phyloP scores from a whole-genome alignment of 2,329 filamentous ascomycete genomes.

The Cordyceps cicadae region DNA sequence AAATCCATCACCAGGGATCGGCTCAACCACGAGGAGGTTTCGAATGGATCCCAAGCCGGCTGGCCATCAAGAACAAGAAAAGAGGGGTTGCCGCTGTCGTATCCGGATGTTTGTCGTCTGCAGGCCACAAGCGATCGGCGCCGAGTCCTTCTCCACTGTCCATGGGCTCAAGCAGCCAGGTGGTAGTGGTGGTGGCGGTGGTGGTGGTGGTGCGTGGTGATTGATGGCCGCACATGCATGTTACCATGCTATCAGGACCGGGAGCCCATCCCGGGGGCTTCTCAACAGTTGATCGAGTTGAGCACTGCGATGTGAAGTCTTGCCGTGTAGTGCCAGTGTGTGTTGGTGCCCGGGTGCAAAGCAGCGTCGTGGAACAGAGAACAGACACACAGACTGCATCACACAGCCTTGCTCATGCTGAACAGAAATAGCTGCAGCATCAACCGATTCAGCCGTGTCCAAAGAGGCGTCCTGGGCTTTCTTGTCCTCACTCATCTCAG shows the following conservation, averaged over 20 bases:
- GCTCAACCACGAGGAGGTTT: no score
- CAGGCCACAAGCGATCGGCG: conserved; percentile 1
- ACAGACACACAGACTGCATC: neutral
- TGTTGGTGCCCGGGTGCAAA: neutral
- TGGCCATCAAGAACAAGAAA: neutral
- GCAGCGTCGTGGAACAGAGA: neutral
- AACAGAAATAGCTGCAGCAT: neutral
- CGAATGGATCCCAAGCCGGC: no score
- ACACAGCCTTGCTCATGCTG: neutral
- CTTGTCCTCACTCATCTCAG: neutral
- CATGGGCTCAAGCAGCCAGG: neutral
- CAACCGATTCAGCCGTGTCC: neutral
- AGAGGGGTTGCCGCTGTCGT: neutral
- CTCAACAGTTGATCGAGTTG: neutral
- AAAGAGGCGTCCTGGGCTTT: neutral
- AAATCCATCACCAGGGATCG: no score
- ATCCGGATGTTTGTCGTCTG: neutral
- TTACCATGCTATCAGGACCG: neutral
- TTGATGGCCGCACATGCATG: neutral
- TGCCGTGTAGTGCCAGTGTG: neutral
- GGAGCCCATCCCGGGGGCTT: neutral
- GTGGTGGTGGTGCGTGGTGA: neutral
- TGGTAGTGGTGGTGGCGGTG: no score
- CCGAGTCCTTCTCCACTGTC: conserved; percentile 1
- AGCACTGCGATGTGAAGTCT: neutral